These are phyloP conservation scores for Mariannaea sp. DNA, from an alignment of 2,329 filamentous ascomycete species.

Conservation along the genomic window DNA sequence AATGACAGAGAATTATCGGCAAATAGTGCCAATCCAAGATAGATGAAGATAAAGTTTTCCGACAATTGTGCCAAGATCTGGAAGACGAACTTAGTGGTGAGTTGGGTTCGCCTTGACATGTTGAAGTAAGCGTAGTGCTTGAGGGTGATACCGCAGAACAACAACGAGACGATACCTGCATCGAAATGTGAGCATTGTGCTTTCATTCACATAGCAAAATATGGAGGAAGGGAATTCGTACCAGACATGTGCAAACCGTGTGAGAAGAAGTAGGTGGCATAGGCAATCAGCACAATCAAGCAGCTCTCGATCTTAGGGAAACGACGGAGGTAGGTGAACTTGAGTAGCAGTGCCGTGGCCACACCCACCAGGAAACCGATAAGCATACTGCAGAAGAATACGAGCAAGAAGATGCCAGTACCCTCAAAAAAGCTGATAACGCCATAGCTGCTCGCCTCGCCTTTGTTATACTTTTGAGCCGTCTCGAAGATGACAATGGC, in stretches of 20 bases:
- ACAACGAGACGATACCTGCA: slow-evolving; percentile 87
- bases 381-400: slow-evolving; percentile 92
- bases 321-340: slow-evolving; percentile 90
- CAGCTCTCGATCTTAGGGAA: slow-evolving; percentile 98
- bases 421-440: slow-evolving; percentile 86
- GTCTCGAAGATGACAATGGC: slow-evolving; percentile 99
- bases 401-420: slow-evolving; percentile 90
- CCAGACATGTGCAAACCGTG: slow-evolving; percentile 96
- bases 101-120: slow-evolving; percentile 96
- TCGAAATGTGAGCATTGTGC: slow-evolving; percentile 15
- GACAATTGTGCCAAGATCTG: slow-evolving; percentile 92
- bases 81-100: slow-evolving; percentile 98
- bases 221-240: slow-evolving; percentile 49
- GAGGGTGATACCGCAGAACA: slow-evolving; percentile 97
- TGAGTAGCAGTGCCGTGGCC: slow-evolving; percentile 82
- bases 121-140: slow-evolving; percentile 99
- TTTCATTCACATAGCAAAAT: neutral
- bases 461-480: slow-evolving; percentile 87
- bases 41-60: slow-evolving; percentile 99
- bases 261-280: slow-evolving; percentile 97
- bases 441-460: slow-evolving; percentile 71
- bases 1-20: slow-evolving; percentile 87
- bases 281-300: slow-evolving; percentile 89
- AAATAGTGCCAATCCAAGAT: slow-evolving; percentile 91
- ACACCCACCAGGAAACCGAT: slow-evolving; percentile 90